Evolutionary conservation across 2,329 filamentous ascomycete species (phyloP), one percentile per base, ranked within the genome.

Genomic region (Chaetomiaceae sp.): DNA sequence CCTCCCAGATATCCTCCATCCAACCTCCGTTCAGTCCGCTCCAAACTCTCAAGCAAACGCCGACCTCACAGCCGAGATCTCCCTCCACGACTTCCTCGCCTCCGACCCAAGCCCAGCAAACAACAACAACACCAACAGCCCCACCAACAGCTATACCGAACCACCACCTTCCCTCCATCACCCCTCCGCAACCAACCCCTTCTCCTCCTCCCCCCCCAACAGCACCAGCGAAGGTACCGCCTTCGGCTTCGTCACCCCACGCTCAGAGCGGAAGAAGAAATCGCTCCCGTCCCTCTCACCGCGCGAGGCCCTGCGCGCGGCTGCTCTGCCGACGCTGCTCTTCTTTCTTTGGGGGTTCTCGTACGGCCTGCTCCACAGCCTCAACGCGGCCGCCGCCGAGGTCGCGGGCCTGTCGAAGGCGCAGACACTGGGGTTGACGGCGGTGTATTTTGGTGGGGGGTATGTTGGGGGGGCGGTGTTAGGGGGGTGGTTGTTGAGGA

Each of bases 341-440:
- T 95, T 95, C 66, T 81, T 95, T 53, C 70, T 95, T 3, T 95
- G 88, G 89, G 90, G 90, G 0, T 84, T 95, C 48, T 89, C 88
- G 0, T 95, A 95, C 57, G 90, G 90, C 0, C 74, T 95, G 2
- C 71, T 95, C 3, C 88, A 93, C 58, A 84, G 83, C 0, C 75
- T 96, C 22, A 95, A 95, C 61, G 75, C 74, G 17, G 79, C 80
- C 19, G 82, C 88, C 42, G 79, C 83, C 29, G 60, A 65, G 11
- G 75, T 88, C 6, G 75, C 82, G 12, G 58, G 75, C 18, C 83
- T 85, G 72, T 76, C 71, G 1, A 64, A 71, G 0, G 73, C 77
- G 6, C 74, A 88, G 62, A 82, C 76, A 0, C 68, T 88, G 3
- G 82, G 81, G 1, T 73, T 88, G 32, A 84, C 83, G 18, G 83